Evolutionary conservation across 768 basidiomycete species (phyloP), one percentile per base, ranked within the genome.

Genomic region (Amanita phalloides): DNA sequence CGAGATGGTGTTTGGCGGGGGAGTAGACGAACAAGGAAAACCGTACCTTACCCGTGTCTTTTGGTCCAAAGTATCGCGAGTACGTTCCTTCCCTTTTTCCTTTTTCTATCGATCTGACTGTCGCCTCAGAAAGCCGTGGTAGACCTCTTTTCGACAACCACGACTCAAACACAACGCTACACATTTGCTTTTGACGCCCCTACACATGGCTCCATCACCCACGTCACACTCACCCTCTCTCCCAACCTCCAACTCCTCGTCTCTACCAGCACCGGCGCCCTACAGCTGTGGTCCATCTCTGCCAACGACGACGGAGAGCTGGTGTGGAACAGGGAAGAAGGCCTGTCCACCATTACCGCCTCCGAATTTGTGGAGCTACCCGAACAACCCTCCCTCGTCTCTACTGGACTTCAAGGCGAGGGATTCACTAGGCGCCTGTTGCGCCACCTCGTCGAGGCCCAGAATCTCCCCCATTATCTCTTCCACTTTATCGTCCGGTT

Each of bases 281-380:
- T 93, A 25, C 86, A 92, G 57, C 66, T 85, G 7, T 90, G 90
- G 51, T 36, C 35, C 13, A 11, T 52, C 33, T 23, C 51, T 1
- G 3, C 10, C 41, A 13, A 41, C n/a, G 11, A 20, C 3, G 33
- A 23, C 14, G 17, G 33, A 33, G 60, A 70, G 33, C 67, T 79
- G 26, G 71, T 75, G 26, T 95, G 91, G 90, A 77, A 76, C 0
- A 74, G 92, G 45, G 92, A 95, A 61, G 93, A 97, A 61, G 75
- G 79, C 1, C 71, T 95, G 8, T 70, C 88, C 0, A 71, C 78
- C 2, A 73, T 89, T 45, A 66, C 73, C 21, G 74, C 76, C 0
- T 81, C 83, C 1, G 77, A 82, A 48, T 81, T 92, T 52, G 77
- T 92, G 20, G 88, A 91, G 57, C 74, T 95, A 13, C 89, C 89